Percentiles rank a stretch among this genome's conserved stretches.
These are phyloP conservation scores for Solanum verrucosum DNA, from an alignment of 257 asterid species.

Conservation along the genomic window DNA sequence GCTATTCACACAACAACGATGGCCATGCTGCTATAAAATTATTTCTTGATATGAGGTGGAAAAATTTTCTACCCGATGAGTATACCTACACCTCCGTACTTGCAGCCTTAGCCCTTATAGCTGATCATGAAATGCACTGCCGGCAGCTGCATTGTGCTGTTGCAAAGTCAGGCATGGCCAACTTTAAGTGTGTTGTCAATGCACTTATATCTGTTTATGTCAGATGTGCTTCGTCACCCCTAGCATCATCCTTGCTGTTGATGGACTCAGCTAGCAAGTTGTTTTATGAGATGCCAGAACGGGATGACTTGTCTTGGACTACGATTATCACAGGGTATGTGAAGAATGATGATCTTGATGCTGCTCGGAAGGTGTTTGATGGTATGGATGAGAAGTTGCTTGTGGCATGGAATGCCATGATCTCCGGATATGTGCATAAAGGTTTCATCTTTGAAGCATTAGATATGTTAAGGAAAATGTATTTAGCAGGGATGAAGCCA, in stretches of 20 bases:
- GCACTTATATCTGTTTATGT: slow-evolving; percentile 56
- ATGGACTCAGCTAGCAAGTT: slow-evolving; percentile 44
- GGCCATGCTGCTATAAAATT: slow-evolving; percentile 48
- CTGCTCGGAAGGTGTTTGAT: slow-evolving; percentile 49
- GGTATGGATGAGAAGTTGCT: slow-evolving; percentile 57
- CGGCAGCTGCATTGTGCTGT: slow-evolving; percentile 57
- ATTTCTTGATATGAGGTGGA: slow-evolving; percentile 43
- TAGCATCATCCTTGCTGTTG: slow-evolving; percentile 22
- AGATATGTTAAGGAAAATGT: slow-evolving; percentile 46
- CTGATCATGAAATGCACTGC: slow-evolving; percentile 45
- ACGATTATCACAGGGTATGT: slow-evolving; percentile 66
- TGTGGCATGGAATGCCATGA: slow-evolving; percentile 74
- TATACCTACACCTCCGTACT: slow-evolving; percentile 49
- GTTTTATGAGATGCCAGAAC: slow-evolving; percentile 40
- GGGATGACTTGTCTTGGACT: slow-evolving; percentile 61
- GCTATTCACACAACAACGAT: slow-evolving; percentile 41
- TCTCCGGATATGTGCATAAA: slow-evolving; percentile 61
- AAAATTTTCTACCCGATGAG: slow-evolving; percentile 34
- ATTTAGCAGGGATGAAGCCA: slow-evolving; percentile 29
- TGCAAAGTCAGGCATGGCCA: slow-evolving; percentile 38
- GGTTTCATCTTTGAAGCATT: slow-evolving; percentile 44
- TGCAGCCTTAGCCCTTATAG: slow-evolving; percentile 43
- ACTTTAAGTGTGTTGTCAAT: slow-evolving; percentile 44
- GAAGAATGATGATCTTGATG: slow-evolving; percentile 43
- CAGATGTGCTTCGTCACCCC: slow-evolving; percentile 51